Base-by-base conservation (phyloP, 2,329 filamentous ascomycete species). In the Elsinoe fawcettii region DNA sequence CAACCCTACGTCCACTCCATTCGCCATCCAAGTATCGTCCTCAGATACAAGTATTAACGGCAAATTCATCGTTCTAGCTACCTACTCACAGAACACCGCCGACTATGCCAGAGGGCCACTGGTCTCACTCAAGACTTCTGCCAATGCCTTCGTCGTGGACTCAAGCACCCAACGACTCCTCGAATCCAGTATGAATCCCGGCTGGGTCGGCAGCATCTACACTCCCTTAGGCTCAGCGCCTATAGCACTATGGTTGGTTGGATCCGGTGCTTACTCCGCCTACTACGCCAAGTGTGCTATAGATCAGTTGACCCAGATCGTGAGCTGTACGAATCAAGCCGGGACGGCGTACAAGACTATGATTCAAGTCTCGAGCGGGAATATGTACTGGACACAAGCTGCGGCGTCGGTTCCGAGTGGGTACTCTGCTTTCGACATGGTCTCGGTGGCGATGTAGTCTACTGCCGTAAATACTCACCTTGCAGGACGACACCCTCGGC, bases 291-390 rank as follows among this genome's bases (percentile, higher is more conserved):
- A 27, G 11, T 51, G 46, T 30, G 14, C 46, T 3, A 8, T 51
- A 9, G 22, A 27, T 30, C 7, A 3, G n/a, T 20, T 7, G 16
- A 51, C 46, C 11, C 16, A 32, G 8, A 7, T 51, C 7, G 14
- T 51, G 22, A 30, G 46, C 46, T 51, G 46, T n/a, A 51, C 46
- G 14, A 51, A 51, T n/a, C 46, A 51, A n/a, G 46, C 23, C 11
- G 46, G 46, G 8, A 51, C 46, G 27, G 46, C 46, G 12, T 51
- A 51, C 27, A 51, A 30, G 23, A 27, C 46, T 14, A 30, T 51
- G 3, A 14, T 51, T 4, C 46, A 51, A n/a, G 12, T 11, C 4
- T 27, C 20, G 6, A 51, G 46, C n/a, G 25, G 46, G 7, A 51
- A 51, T n/a, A 6, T 51, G 23, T 51, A 27, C 25, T 51, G 46